Conservation (phyloP, 495 filamentous ascomycete genomes). For the Thermothielavioides terrestris region DNA sequence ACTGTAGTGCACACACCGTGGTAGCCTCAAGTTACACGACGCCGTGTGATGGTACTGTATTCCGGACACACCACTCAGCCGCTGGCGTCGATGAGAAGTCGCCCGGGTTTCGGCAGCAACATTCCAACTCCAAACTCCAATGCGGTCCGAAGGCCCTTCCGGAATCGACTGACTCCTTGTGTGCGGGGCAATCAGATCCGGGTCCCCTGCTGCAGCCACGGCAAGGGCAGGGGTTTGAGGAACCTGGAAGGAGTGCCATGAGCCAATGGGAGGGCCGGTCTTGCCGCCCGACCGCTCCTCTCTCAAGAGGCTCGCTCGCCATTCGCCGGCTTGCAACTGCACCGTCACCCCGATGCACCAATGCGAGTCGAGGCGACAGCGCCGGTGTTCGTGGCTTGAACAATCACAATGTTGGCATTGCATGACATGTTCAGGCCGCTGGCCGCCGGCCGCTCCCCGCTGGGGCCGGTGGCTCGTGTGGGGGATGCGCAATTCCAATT, state of each 20-base stretch:
- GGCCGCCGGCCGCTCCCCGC: not conserved
- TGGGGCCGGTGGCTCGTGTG: not conserved
- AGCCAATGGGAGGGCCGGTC: constrained; percentile 11
- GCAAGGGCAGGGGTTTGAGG: not conserved
- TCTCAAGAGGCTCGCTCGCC: not conserved
- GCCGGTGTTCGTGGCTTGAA: not conserved
- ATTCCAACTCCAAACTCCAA: no score
- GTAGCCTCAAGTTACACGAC: no score
- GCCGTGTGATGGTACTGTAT: no score
- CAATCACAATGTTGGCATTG: constrained; percentile 4
- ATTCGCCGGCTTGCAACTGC: constrained; percentile 1
- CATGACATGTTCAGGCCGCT: not conserved
- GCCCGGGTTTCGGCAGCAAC: no score
- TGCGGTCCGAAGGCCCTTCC: no score
- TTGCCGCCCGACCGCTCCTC: constrained; percentile 17
- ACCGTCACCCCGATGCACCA: constrained; percentile 3
- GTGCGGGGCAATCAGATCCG: no score
- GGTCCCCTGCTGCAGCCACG: not conserved
- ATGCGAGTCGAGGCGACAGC: constrained; percentile 13
- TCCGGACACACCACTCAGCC: no score
- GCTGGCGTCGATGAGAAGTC: no score
- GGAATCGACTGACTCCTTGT: no score
- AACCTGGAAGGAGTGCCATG: not conserved
- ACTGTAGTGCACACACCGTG: no score
- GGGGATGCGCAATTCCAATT: constrained; percentile 7